Percentiles rank a stretch among this genome's conserved stretches.
phyloP scores from a whole-genome alignment of 306 rosid species.

The Rubus parviflorus region DNA sequence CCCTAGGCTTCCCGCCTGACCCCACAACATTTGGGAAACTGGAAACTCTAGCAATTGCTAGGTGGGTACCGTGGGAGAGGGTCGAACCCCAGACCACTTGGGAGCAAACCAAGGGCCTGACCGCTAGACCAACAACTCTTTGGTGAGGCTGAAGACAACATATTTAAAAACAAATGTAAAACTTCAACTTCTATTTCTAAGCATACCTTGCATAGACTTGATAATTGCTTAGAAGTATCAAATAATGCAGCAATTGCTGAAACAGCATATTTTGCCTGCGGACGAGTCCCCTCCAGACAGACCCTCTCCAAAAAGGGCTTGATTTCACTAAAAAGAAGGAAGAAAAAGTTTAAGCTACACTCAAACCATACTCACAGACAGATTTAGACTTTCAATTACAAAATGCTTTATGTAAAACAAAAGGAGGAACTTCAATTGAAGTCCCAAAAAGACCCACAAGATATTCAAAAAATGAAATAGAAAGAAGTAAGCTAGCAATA shows the following conservation, averaged over 20 bases:
- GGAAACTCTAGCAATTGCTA: too few species aligned
- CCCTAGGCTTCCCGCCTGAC: too few species aligned
- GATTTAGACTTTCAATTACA: constrained; percentile 1
- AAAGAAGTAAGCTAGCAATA: not conserved
- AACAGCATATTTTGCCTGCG: constrained; percentile 72
- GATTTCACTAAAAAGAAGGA: constrained; percentile 54
- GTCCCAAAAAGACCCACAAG: not conserved
- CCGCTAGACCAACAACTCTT: too few species aligned
- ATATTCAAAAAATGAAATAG: not conserved
- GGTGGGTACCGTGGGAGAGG: too few species aligned
- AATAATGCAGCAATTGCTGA: constrained; percentile 66
- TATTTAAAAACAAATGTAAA: not conserved
- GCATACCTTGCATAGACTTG: constrained; percentile 62
- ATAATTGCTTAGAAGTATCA: constrained; percentile 46
- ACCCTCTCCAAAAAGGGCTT: constrained; percentile 59
- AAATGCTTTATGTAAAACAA: not conserved
- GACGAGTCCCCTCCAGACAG: constrained; percentile 75
- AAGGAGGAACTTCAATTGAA: not conserved
- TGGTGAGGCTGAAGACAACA: not conserved
- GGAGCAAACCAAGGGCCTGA: too few species aligned
- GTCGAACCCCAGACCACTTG: too few species aligned
- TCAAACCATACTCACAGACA: constrained; percentile 13
- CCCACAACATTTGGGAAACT: too few species aligned
- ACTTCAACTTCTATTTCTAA: constrained; percentile 17
- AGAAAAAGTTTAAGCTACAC: constrained; percentile 18